phyloP scores from a whole-genome alignment of 202 grass and related monocot genomes.

The Hordeum pubiflorum region DNA sequence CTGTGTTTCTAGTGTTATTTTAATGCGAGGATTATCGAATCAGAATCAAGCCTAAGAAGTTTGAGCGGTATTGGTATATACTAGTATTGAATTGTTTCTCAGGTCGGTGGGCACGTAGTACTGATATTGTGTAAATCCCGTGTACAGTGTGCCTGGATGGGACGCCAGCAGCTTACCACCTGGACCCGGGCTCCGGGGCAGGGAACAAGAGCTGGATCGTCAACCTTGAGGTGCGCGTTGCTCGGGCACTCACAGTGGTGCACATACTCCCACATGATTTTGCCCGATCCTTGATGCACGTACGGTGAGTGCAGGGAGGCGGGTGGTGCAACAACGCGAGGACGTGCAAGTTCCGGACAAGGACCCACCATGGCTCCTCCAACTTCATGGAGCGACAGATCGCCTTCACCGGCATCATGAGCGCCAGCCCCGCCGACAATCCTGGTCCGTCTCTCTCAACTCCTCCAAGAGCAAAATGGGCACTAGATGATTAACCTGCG shows the following conservation, averaged over 20 bases:
- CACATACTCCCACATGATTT: not conserved
- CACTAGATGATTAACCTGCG: no score
- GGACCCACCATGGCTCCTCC: constrained; percentile 51
- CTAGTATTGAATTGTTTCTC: no score
- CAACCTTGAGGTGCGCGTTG: constrained; percentile 46
- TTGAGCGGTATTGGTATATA: no score
- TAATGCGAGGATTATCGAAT: no score
- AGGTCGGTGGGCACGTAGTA: no score
- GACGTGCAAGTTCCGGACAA: constrained; percentile 50
- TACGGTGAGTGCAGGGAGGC: constrained; percentile 47
- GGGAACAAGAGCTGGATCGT: constrained; percentile 71
- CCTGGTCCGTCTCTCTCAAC: constrained; percentile 34
- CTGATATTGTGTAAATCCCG: not conserved
- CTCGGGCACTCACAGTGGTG: not conserved
- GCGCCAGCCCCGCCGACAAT: constrained; percentile 47
- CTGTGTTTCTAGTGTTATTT: no score
- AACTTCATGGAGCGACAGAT: constrained; percentile 63
- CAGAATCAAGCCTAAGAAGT: no score
- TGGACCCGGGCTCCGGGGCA: constrained; percentile 47
- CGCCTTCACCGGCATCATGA: constrained; percentile 64
- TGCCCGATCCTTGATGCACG: not conserved
- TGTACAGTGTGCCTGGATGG: constrained; percentile 81
- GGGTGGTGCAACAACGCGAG: constrained; percentile 78
- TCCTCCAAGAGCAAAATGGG: not conserved
- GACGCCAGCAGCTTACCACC: constrained; percentile 61